These are phyloP conservation scores for Coemansia aciculifera DNA, from an alignment of 192 early-diverging fungal genomes.

Conservation along the genomic window DNA sequence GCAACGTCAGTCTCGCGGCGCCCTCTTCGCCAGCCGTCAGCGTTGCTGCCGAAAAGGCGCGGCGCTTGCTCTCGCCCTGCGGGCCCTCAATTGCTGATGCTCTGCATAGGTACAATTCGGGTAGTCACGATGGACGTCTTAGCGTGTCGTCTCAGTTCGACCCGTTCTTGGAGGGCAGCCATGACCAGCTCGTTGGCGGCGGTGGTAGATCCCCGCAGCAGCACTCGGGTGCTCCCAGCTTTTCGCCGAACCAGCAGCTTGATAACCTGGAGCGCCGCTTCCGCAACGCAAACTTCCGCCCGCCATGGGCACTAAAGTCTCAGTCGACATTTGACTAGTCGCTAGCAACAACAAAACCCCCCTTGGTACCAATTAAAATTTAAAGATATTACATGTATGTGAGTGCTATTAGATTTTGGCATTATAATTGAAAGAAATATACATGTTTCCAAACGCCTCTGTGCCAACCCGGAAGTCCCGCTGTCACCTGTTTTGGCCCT, in stretches of 20 bases:
- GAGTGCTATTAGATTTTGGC: too few relatives aligned
- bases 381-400: too few relatives aligned
- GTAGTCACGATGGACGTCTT: slow-evolving; percentile 21
- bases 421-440: too few relatives aligned
- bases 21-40: slow-evolving; percentile 11
- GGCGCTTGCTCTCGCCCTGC: slow-evolving; percentile 43
- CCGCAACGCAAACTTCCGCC: slow-evolving; percentile 55
- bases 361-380: too few relatives aligned
- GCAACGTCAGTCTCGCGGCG: slow-evolving; percentile 26
- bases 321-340: slow-evolving; percentile 31
- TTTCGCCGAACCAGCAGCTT: slow-evolving; percentile 42
- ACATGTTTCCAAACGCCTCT: too few relatives aligned
- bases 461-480: too few relatives aligned
- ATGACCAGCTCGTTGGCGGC: slow-evolving; percentile 27
- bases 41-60: slow-evolving; percentile 10
- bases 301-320: slow-evolving; percentile 52
- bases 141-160: slow-evolving; percentile 54
- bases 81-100: slow-evolving; percentile 54
- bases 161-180: slow-evolving; percentile 46
- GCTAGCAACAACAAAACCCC: too few relatives aligned
- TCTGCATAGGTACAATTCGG: slow-evolving; percentile 21
- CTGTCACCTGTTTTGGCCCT: too few relatives aligned
- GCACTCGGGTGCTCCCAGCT: slow-evolving; percentile 1
- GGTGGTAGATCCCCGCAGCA: slow-evolving; percentile 14
- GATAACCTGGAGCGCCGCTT: slow-evolving; percentile 54